A percentile compares a stretch with the other conserved stretches of the same genome.
Conservation (phyloP, 768 basidiomycete genomes). For the Lentinula guzmanii region DNA sequence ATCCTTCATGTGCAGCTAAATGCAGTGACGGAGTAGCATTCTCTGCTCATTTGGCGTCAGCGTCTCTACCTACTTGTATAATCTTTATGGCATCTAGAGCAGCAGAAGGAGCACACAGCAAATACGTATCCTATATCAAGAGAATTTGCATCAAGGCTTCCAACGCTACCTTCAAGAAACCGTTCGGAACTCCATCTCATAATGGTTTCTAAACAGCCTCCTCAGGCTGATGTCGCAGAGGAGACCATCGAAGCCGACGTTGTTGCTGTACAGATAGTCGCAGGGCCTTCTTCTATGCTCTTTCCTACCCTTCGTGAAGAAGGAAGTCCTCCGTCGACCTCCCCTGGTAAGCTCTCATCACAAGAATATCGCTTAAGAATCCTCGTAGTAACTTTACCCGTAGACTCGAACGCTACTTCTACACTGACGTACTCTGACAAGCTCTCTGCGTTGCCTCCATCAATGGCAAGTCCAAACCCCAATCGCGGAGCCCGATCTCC, state of each 20-base stretch:
- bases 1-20: neutral
- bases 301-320: neutral
- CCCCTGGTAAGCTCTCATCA: conserved; percentile 2
- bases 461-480: conserved; percentile 25
- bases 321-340: neutral
- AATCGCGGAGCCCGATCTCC: conserved; percentile 12
- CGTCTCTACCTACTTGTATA: neutral
- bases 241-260: neutral
- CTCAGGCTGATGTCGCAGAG: neutral
- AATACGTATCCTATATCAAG: neutral
- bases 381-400: neutral
- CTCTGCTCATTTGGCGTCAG: neutral
- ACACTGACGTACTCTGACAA: conserved; percentile 41
- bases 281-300: neutral
- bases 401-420: conserved; percentile 23
- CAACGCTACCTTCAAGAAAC: neutral
- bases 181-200: neutral
- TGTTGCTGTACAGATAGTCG: neutral
- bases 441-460: conserved; percentile 32
- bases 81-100: neutral
- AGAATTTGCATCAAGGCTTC: neutral
- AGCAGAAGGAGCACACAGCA: neutral
- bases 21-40: neutral
- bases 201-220: neutral
- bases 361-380: neutral